Percentiles rank a stretch among this genome's conserved stretches.
Conservation (phyloP, 139 green algal genomes). For the Tetradesmus obliquus region DNA sequence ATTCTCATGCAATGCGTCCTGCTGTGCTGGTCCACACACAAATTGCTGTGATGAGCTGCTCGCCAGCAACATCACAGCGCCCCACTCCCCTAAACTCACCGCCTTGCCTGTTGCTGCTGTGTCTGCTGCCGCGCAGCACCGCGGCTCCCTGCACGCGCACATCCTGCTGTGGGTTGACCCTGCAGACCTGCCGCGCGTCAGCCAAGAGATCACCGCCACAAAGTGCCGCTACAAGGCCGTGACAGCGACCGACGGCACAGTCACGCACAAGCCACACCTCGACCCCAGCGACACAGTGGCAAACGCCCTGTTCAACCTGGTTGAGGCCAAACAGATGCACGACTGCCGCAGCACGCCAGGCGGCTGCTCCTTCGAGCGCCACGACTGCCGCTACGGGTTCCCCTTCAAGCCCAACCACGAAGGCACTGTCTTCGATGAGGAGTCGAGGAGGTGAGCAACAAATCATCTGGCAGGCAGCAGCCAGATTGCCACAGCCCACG, state of each 20-base stretch:
- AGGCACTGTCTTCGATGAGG: neutral
- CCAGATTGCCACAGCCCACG: no score
- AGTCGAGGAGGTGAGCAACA: neutral
- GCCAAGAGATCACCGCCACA: slow-evolving; percentile 13
- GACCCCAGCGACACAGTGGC: neutral
- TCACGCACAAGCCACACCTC: neutral
- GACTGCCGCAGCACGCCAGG: neutral
- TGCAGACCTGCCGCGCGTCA: neutral
- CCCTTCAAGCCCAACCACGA: neutral
- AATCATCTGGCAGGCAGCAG: neutral
- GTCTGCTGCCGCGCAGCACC: neutral
- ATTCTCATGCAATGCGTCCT: neutral
- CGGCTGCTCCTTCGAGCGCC: neutral
- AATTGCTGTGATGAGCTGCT: neutral
- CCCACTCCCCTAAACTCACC: neutral
- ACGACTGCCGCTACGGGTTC: neutral
- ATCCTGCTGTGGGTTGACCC: slow-evolving; percentile 16
- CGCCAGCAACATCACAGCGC: neutral
- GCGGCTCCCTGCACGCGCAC: slow-evolving; percentile 8
- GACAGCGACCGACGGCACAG: neutral
- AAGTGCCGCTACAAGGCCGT: neutral
- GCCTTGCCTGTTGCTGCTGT: neutral
- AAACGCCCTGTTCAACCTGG: neutral
- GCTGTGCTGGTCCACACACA: neutral
- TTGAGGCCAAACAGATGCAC: slow-evolving; percentile 5